A percentile compares a stretch with the other conserved stretches of the same genome.
These are phyloP conservation scores for Fusarium sp. DNA, from an alignment of 2,329 filamentous ascomycete genomes.

Conservation along the genomic window DNA sequence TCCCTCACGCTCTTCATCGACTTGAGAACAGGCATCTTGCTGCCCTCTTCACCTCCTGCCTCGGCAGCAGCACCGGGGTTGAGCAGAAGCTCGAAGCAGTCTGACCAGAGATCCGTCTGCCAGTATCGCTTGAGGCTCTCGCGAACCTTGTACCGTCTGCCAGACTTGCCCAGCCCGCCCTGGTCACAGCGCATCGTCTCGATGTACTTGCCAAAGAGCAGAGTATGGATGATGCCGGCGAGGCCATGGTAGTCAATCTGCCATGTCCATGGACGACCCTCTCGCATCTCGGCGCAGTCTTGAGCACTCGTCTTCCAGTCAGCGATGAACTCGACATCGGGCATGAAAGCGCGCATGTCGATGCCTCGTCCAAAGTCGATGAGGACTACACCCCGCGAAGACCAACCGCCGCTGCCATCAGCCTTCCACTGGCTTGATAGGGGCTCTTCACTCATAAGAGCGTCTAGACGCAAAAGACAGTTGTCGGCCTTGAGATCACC, in stretches of 20 bases:
- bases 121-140: conserved; percentile 94
- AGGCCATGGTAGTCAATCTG: conserved; percentile 97
- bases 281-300: conserved; percentile 96
- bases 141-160: conserved; percentile 80
- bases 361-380: conserved; percentile 97
- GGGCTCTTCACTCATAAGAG: conserved; percentile 52
- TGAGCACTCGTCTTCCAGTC: conserved; percentile 92
- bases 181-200: conserved; percentile 75
- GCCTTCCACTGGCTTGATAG: conserved; percentile 76
- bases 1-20: conserved; percentile 77
- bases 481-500: conserved; percentile 98
- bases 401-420: conserved; percentile 83
- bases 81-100: conserved; percentile 85
- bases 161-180: conserved; percentile 67
- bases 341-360: conserved; percentile 87
- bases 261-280: conserved; percentile 95
- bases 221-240: conserved; percentile 86
- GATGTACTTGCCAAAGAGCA: conserved; percentile 96
- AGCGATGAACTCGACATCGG: conserved; percentile 84
- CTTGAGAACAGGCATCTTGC: conserved; percentile 78
- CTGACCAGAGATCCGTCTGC: conserved; percentile 91
- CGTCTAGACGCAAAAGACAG: conserved; percentile 86
- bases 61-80: conserved; percentile 80
- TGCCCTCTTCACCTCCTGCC: conserved; percentile 72
- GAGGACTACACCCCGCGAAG: conserved; percentile 80